Evolutionary conservation across 352 stramenopile species (phyloP).

Genomic region (Globisporangium spinosum): DNA sequence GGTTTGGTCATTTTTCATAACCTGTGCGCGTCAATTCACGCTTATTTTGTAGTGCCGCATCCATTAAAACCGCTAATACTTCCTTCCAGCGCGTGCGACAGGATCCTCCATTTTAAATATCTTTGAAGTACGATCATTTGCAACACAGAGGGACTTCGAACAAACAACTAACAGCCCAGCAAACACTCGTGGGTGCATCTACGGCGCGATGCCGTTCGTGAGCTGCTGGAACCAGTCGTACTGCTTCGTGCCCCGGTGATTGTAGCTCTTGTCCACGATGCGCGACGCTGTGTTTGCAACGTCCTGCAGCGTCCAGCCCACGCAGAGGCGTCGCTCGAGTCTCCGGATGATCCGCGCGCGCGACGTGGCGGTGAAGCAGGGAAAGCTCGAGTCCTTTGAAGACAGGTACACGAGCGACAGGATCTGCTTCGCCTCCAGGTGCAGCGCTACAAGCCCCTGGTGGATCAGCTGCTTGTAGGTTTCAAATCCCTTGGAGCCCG

Average conservation of each 20-base stretch:
- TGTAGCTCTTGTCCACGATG: slow-evolving; percentile 74
- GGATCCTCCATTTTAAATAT: slow-evolving; percentile 7
- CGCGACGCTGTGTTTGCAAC: slow-evolving; percentile 48
- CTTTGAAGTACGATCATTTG: not conserved
- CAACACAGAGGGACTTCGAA: not conserved
- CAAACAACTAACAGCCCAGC: not conserved
- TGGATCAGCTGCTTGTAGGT: slow-evolving; percentile 91
- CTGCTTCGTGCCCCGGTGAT: slow-evolving; percentile 73
- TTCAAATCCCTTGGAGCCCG: slow-evolving; percentile 74
- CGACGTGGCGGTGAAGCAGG: slow-evolving; percentile 82
- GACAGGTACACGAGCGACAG: slow-evolving; percentile 90
- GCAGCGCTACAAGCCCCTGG: slow-evolving; percentile 92
- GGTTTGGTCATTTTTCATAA: not conserved
- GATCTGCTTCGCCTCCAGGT: slow-evolving; percentile 91
- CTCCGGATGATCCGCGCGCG: slow-evolving; percentile 40
- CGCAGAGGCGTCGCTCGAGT: slow-evolving; percentile 54
- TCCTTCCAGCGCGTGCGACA: not conserved
- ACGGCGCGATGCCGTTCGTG: slow-evolving; percentile 78
- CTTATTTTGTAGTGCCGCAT: not conserved
- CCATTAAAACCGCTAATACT: not conserved
- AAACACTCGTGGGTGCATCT: not conserved
- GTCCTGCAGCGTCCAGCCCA: slow-evolving; percentile 46
- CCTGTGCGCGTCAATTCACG: not conserved
- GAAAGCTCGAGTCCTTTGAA: slow-evolving; percentile 90
- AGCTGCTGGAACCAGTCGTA: slow-evolving; percentile 89